These are phyloP conservation scores for Saccharomycopsis javanensis DNA, from an alignment of 805 yeast genomes.

Conservation along the genomic window DNA sequence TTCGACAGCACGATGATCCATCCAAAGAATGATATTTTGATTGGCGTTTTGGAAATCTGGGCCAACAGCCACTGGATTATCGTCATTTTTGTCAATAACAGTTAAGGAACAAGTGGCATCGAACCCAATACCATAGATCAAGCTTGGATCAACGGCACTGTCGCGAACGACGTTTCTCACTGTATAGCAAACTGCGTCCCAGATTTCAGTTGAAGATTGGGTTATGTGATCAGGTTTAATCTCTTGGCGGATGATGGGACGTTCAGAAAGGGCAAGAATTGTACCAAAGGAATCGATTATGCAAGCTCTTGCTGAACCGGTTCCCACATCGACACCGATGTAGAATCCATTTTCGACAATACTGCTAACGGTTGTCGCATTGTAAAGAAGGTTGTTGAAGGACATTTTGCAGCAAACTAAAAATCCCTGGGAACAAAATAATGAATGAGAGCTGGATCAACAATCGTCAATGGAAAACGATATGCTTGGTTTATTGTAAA, in stretches of 20 bases:
- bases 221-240: slow-evolving; percentile 65
- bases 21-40: slow-evolving; percentile 90
- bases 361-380: slow-evolving; percentile 1
- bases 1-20: slow-evolving; percentile 90
- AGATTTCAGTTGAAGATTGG: slow-evolving; percentile 84
- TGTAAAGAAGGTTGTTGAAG: neutral
- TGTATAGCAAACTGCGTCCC: slow-evolving; percentile 81
- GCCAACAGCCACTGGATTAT: slow-evolving; percentile 78
- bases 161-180: slow-evolving; percentile 67
- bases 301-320: slow-evolving; percentile 95
- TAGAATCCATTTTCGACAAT: slow-evolving; percentile 29
- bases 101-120: slow-evolving; percentile 97
- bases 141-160: slow-evolving; percentile 56
- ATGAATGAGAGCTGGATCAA: too few relatives aligned
- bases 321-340: slow-evolving; percentile 92
- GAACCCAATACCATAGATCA: slow-evolving; percentile 82
- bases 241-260: slow-evolving; percentile 71
- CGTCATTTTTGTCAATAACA: slow-evolving; percentile 54
- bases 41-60: slow-evolving; percentile 68
- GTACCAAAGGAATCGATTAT: slow-evolving; percentile 76
- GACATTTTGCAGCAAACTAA: neutral
- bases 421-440: too few relatives aligned
- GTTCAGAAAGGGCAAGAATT: slow-evolving; percentile 67
- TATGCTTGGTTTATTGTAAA: too few relatives aligned
- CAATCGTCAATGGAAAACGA: neutral